Evolutionary conservation across 345 rosid genomes (phyloP).

Genomic region (Kernera saxatilis): DNA sequence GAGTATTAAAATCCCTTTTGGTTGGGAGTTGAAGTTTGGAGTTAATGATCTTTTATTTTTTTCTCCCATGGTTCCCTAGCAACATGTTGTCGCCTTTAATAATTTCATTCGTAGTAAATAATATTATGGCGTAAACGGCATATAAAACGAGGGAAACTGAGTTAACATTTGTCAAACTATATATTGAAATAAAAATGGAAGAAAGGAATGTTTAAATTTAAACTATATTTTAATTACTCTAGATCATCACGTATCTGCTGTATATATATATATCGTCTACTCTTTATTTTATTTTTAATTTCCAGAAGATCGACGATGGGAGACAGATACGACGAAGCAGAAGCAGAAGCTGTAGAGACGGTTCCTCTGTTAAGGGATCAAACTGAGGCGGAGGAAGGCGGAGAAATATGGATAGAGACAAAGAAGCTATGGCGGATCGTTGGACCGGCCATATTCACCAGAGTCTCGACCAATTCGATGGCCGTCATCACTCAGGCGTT

Average conservation of each 20-base stretch:
- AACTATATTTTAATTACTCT: background rate
- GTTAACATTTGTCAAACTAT: too few relatives aligned
- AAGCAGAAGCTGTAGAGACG: background rate
- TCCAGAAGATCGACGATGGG: background rate
- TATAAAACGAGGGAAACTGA: background rate
- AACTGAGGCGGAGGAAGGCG: background rate
- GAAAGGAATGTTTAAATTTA: background rate
- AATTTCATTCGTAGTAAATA: too few relatives aligned
- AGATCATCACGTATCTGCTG: background rate
- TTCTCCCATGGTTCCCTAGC: too few relatives aligned
- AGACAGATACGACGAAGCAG: background rate
- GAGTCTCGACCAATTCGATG: slow-evolving; percentile 38
- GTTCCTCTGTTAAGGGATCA: background rate
- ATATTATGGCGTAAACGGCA: background rate
- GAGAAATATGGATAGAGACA: slow-evolving; percentile 36
- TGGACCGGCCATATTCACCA: slow-evolving; percentile 52
- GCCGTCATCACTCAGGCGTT: slow-evolving; percentile 52
- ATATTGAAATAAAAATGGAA: background rate
- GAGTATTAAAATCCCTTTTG: too few relatives aligned
- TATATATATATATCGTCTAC: too few relatives aligned
- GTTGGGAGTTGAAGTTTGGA: too few relatives aligned
- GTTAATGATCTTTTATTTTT: too few relatives aligned
- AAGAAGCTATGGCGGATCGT: slow-evolving; percentile 53
- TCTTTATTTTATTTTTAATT: background rate
- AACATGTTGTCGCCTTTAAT: too few relatives aligned